A percentile compares a stretch with the other conserved stretches of the same genome.
Evolutionary conservation across 73 alveolate species (phyloP).

Genomic region (Uronychia setigera): DNA sequence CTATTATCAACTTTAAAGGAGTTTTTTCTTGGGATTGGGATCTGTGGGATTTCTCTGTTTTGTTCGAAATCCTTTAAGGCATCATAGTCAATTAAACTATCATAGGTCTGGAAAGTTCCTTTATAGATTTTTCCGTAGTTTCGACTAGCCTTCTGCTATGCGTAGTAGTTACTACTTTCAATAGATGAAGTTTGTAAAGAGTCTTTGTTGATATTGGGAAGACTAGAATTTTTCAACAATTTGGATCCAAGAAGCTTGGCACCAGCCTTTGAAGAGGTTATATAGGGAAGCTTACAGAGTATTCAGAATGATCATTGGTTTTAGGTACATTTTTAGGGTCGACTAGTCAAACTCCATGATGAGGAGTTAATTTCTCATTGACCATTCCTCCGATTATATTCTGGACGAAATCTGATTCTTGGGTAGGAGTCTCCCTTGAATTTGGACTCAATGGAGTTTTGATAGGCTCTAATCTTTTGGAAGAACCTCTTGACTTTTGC

Average conservation of each 20-base stretch:
- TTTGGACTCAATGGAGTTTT: background rate
- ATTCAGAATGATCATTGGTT: background rate
- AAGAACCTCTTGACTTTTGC: background rate
- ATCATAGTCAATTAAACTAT: background rate
- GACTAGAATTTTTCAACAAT: background rate
- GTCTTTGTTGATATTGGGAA: background rate
- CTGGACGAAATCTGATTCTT: background rate
- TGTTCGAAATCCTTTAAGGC: background rate
- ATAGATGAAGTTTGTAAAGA: background rate
- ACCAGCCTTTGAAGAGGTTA: conserved; percentile 2
- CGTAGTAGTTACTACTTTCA: background rate
- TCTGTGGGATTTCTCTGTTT: background rate
- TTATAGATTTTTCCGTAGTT: background rate
- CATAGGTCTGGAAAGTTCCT: background rate
- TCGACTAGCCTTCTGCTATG: background rate
- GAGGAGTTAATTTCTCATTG: background rate
- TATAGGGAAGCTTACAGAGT: background rate
- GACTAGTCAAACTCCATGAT: background rate
- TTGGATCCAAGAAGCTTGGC: background rate
- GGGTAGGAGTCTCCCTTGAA: background rate
- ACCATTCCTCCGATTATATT: background rate
- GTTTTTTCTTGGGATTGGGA: background rate
- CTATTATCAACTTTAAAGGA: background rate
- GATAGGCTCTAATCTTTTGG: background rate
- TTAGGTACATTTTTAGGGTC: background rate